Evolutionary conservation across 768 basidiomycete species (phyloP).

Genomic region (Paxillus rubicundulus): DNA sequence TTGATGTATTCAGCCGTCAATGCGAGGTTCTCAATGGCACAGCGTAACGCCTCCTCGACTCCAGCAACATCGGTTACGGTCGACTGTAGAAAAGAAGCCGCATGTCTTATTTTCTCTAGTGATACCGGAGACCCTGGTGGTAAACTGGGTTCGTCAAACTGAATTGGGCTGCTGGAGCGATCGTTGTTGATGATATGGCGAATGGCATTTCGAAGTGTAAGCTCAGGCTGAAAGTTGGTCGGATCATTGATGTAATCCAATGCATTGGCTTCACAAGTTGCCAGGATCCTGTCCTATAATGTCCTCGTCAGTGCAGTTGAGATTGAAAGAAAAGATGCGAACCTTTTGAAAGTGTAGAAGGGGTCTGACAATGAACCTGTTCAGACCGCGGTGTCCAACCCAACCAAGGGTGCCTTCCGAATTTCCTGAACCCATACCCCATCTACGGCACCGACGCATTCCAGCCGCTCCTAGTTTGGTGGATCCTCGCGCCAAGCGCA

Average conservation of each 20-base stretch:
- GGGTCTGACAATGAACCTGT: slow-evolving; percentile 69
- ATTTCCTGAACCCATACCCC: slow-evolving; percentile 67
- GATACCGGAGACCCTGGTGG: slow-evolving; percentile 33
- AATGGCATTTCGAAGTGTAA: slow-evolving; percentile 73
- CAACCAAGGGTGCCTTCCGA: slow-evolving; percentile 34
- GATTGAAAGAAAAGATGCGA: neutral
- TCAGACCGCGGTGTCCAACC: slow-evolving; percentile 57
- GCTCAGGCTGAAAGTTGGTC: slow-evolving; percentile 71
- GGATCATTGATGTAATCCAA: slow-evolving; percentile 63
- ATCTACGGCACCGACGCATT: slow-evolving; percentile 65
- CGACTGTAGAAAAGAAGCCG: slow-evolving; percentile 28
- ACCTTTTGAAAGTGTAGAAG: slow-evolving; percentile 71
- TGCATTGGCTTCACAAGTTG: slow-evolving; percentile 64
- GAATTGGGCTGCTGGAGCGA: slow-evolving; percentile 1
- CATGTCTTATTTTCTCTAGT: slow-evolving; percentile 33
- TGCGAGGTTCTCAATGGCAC: slow-evolving; percentile 37
- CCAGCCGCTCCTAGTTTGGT: slow-evolving; percentile 57
- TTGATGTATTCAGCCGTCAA: slow-evolving; percentile 41
- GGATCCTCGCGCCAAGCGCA: slow-evolving; percentile 63
- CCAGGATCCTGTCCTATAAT: slow-evolving; percentile 72
- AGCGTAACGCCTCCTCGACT: slow-evolving; percentile 37
- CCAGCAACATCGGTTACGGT: slow-evolving; percentile 33
- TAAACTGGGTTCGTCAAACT: slow-evolving; percentile 14
- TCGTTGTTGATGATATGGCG: slow-evolving; percentile 42
- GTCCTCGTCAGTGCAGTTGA: neutral